These are phyloP conservation scores for Barnettozyma vustinii DNA, from an alignment of 805 yeast genomes.

Conservation along the genomic window DNA sequence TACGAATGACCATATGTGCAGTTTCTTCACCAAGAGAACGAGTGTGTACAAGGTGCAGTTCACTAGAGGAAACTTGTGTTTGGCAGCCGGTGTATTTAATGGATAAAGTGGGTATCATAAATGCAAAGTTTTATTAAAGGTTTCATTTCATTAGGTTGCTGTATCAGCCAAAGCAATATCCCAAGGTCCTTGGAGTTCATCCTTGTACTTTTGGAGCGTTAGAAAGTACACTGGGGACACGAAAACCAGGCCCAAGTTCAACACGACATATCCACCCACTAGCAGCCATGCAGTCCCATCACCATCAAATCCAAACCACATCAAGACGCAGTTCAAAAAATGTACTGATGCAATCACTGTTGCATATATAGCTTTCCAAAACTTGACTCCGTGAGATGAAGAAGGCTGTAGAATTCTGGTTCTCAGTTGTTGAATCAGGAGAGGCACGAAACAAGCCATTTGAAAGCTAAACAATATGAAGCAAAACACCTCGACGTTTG, in stretches of 20 bases:
- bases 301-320: conserved; percentile 29
- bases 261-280: conserved; percentile 42
- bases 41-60: conserved; percentile 92
- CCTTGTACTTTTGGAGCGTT: conserved; percentile 70
- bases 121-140: background rate
- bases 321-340: conserved; percentile 7
- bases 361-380: background rate
- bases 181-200: conserved; percentile 91
- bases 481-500: conserved; percentile 75
- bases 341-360: background rate
- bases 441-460: conserved; percentile 66
- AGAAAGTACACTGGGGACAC: conserved; percentile 68
- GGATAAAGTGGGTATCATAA: conserved; percentile 9
- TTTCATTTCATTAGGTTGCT: conserved; percentile 19
- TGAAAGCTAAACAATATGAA: conserved; percentile 73
- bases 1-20: conserved; percentile 85
- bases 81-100: conserved; percentile 85
- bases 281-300: conserved; percentile 29
- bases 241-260: conserved; percentile 44
- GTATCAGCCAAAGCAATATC: conserved; percentile 71
- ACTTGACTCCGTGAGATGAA: background rate
- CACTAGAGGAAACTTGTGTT: conserved; percentile 82
- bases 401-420: background rate
- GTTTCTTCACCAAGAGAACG: conserved; percentile 88
- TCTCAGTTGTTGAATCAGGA: conserved; percentile 58